These are phyloP conservation scores for Besnoitia besnoiti DNA, from an alignment of 169 alveolate species.

Conservation along the genomic window DNA sequence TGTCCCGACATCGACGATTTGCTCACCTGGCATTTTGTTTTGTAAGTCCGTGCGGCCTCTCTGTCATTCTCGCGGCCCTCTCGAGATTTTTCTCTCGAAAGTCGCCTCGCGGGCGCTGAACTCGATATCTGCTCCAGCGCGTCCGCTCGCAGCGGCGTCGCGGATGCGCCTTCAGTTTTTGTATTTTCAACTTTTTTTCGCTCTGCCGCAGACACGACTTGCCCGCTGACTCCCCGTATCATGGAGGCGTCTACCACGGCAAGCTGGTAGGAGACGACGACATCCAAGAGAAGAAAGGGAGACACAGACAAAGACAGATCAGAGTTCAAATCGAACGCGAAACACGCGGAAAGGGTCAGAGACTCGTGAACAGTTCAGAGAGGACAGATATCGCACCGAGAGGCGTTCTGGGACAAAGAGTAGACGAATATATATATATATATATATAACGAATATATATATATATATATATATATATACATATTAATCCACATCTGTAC, in stretches of 20 bases:
- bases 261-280: slow-evolving; percentile 70
- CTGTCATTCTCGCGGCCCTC: background rate
- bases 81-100: background rate
- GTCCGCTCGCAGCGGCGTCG: background rate
- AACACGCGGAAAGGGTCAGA: too few relatives aligned
- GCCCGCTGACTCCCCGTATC: slow-evolving; percentile 56
- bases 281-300: background rate
- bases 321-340: too few relatives aligned
- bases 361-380: too few relatives aligned
- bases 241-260: slow-evolving; percentile 73
- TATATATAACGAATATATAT: too few relatives aligned
- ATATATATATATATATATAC: too few relatives aligned
- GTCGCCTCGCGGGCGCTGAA: background rate
- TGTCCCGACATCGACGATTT: slow-evolving; percentile 24
- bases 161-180: background rate
- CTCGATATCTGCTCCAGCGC: background rate
- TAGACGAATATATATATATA: too few relatives aligned
- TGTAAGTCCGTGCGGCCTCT: background rate
- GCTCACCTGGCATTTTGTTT: slow-evolving; percentile 56
- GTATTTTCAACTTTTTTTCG: background rate
- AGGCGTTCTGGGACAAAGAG: too few relatives aligned
- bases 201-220: slow-evolving; percentile 45
- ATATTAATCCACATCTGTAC: too few relatives aligned
- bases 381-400: too few relatives aligned
- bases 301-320: too few relatives aligned